Percentiles rank a stretch among this genome's conserved stretches.
Conservation (phyloP, 2,329 filamentous ascomycete genomes). For the Fusarium abutilonis region DNA sequence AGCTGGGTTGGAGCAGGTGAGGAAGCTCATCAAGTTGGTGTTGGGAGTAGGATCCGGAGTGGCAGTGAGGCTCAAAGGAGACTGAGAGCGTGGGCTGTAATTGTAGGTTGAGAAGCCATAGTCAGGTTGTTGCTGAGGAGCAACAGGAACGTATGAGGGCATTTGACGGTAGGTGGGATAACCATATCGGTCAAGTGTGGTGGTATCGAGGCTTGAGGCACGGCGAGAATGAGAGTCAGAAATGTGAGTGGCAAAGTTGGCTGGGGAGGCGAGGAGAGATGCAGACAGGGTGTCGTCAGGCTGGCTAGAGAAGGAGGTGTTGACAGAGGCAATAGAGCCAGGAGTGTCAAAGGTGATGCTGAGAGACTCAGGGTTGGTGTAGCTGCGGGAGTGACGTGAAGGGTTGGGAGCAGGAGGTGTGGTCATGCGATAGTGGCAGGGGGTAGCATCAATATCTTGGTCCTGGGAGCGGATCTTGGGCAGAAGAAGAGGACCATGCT, state of each 20-base stretch:
- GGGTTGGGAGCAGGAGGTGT: slow-evolving; percentile 44
- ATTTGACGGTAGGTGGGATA: slow-evolving; percentile 87
- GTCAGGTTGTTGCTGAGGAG: slow-evolving; percentile 43
- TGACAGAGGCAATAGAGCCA: slow-evolving; percentile 44
- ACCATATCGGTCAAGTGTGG: slow-evolving; percentile 73
- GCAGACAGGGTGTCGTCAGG: slow-evolving; percentile 45
- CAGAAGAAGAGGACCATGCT: slow-evolving; percentile 81
- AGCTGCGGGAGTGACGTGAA: slow-evolving; percentile 65
- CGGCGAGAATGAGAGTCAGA: slow-evolving; percentile 57
- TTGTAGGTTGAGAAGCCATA: slow-evolving; percentile 56
- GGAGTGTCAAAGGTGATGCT: slow-evolving; percentile 49
- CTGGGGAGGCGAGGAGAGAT: slow-evolving; percentile 74
- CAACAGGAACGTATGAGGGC: slow-evolving; percentile 55
- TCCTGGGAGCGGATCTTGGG: slow-evolving; percentile 90
- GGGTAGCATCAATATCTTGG: slow-evolving; percentile 73
- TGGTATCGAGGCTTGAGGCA: slow-evolving; percentile 74
- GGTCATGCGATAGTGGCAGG: slow-evolving; percentile 53
- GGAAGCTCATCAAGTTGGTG: slow-evolving; percentile 80
- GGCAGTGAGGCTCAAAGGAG: slow-evolving; percentile 55
- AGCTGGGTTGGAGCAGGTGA: slow-evolving; percentile 82
- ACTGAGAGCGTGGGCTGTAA: slow-evolving; percentile 59
- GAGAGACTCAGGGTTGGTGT: slow-evolving; percentile 69
- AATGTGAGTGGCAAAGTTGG: slow-evolving; percentile 61
- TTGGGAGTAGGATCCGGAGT: slow-evolving; percentile 60
- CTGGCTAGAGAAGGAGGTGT: slow-evolving; percentile 54